These are phyloP conservation scores for Hortiboletus campestris DNA, from an alignment of 768 basidiomycete genomes.

Conservation along the genomic window DNA sequence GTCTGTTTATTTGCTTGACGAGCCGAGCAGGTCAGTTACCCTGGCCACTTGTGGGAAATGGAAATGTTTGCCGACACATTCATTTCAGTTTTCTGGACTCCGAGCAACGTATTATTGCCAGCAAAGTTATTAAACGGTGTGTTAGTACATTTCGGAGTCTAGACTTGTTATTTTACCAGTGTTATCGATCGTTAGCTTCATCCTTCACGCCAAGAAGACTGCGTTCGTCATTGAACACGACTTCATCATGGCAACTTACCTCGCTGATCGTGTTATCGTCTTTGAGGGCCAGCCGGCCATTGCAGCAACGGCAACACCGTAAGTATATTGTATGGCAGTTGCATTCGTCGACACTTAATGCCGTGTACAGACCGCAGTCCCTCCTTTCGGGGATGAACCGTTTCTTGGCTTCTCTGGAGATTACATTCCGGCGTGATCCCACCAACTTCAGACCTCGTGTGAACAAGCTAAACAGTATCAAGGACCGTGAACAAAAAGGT, in stretches of 20 bases:
- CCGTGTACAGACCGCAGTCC: slow-evolving; percentile 73
- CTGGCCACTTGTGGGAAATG: not conserved
- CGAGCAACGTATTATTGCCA: slow-evolving; percentile 98
- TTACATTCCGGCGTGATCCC: slow-evolving; percentile 97
- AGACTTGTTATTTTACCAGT: not conserved
- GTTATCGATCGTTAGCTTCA: slow-evolving; percentile 54
- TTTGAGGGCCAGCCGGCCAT: slow-evolving; percentile 87
- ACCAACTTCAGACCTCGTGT: slow-evolving; percentile 90
- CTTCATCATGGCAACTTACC: slow-evolving; percentile 99
- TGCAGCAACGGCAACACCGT: slow-evolving; percentile 89
- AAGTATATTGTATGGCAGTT: slow-evolving; percentile 30
- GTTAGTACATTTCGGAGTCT: slow-evolving; percentile 9
- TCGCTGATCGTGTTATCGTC: slow-evolving; percentile 95
- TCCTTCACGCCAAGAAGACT: slow-evolving; percentile 95
- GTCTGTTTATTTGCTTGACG: slow-evolving; percentile 92
- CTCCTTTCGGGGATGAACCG: slow-evolving; percentile 97
- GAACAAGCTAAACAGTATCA: slow-evolving; percentile 81
- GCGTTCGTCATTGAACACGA: slow-evolving; percentile 99
- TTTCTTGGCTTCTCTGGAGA: slow-evolving; percentile 92
- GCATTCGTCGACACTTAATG: not conserved
- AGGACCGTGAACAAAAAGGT: slow-evolving; percentile 89
- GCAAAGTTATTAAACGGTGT: slow-evolving; percentile 95
- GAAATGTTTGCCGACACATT: slow-evolving; percentile 1
- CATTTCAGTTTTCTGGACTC: slow-evolving; percentile 85
- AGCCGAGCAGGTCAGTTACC: slow-evolving; percentile 71